Base-by-base conservation (phyloP, 2,329 filamentous ascomycete genomes). In the Aspergillus candidus region DNA sequence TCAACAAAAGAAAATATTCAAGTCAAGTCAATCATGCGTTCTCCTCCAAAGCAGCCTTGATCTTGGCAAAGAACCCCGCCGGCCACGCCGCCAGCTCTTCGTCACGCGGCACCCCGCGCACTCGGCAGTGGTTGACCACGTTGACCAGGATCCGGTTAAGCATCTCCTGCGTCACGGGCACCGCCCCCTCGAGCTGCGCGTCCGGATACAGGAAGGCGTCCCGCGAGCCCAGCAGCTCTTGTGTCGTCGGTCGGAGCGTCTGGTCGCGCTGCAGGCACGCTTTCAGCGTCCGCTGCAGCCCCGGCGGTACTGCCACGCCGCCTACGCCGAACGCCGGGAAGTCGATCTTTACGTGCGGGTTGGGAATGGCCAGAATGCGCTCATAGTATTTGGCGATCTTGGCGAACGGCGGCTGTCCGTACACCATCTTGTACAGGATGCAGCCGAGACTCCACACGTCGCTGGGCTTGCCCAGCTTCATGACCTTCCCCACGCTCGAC, bases 351-450 rank as follows among this genome's bases (percentile, higher is more conserved):
- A 74, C 69, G 40, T 68, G 68, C 6, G 72, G 72, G 48, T 74
- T 74, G 10, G 72, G 70, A 41, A 75, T 75, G 11, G 71, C 69
- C 66, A 74, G 67, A 44, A 94, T 93, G 15, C 88, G 83, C 32
- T 86, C 82, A 72, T 94, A 87, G 59, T 84, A 87, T 67, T 91
- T 93, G 46, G 80, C 74, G 55, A 98, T 94, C 62, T 97, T 90
- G 11, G 84, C 89, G 60, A 98, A 98, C 0, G 93, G 93, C 3
- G 88, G 86, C n/a, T 84, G 78, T n/a, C 93, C 93, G 62, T 98
- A 98, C 1, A 91, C 87, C 86, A 98, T 94, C 63, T 97, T 91
- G 70, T 94, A 98, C 11, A 98, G 74, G 49, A 98, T 97, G 62
- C 93, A 98, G 13, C 93, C 93, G 11, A 98, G 70, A 63, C 86